Conservation (phyloP, 2,329 filamentous ascomycete genomes). For the Paraphaeosphaeria minitans region DNA sequence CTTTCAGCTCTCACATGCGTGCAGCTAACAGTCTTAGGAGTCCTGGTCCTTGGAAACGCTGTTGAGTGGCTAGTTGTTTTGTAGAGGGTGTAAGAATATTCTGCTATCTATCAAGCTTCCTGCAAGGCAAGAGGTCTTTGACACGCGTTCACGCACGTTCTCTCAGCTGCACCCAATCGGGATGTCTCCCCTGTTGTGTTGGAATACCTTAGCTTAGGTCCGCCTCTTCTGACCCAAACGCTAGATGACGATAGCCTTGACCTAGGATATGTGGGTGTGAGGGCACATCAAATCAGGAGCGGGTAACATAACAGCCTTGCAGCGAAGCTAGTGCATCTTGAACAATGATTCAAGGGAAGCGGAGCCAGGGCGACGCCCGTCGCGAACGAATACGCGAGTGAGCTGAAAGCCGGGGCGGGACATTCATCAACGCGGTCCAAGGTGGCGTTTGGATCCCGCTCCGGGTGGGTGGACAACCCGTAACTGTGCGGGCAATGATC, state of each 20-base stretch:
- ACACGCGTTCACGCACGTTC: constrained; percentile 5
- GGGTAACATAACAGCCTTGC: background rate
- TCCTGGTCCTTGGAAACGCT: background rate
- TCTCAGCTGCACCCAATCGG: background rate
- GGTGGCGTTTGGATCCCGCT: constrained; percentile 3
- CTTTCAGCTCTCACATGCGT: background rate
- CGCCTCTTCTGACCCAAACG: background rate
- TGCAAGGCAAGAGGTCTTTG: background rate
- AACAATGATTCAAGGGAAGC: background rate
- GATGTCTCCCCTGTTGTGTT: background rate
- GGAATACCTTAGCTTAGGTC: background rate
- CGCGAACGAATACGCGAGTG: background rate
- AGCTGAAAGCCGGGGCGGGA: background rate
- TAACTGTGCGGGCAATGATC: background rate
- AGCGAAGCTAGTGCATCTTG: background rate
- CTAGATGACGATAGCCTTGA: background rate
- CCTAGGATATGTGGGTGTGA: background rate
- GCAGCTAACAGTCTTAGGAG: background rate
- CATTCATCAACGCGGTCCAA: background rate
- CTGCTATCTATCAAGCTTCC: background rate
- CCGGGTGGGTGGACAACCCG: constrained; percentile 1
- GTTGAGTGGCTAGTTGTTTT: background rate
- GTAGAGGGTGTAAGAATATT: background rate
- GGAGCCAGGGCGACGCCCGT: background rate
- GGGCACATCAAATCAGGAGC: background rate